Base-by-base conservation (phyloP, 169 alveolate species). In the Cryptosporidium parvum region DNA sequence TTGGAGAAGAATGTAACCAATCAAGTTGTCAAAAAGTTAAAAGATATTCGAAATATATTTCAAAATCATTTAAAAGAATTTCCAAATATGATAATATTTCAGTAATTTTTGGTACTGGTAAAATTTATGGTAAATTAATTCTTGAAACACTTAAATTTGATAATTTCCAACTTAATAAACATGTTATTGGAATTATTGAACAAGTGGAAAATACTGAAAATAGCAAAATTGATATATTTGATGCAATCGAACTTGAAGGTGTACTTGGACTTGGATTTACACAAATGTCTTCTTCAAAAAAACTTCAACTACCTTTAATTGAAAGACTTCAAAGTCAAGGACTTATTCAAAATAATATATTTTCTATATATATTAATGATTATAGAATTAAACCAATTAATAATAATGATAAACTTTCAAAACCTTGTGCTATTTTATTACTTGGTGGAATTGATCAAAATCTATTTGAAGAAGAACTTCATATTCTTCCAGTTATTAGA, bases 191-290 rank as follows among this genome's bases (percentile, higher is more conserved):
- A 3, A 91, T 95, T 7, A 95, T 95, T 56, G 97, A 94, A 58
- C 85, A 93, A 31, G 97, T 65, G 33, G 45, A 48, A 51, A 70
- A 85, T 69, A 65, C 86, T 58, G 84, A 85, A 23, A 73, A 59
- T 73, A 91, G 89, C n/a, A 80, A 72, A 51, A 58, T 91, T 23
- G 84, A 85, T 37, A 67, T 73, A n/a, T 69, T 92, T 75, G 94
- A 95, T 93, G 86, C 93, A 6, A 95, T 95, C 23, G 85, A 94
- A 18, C 95, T 95, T 91, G 97, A 95, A 75, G 97, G 97, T 0
- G 95, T 95, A 21, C 96, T 95, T 1, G 97, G 97, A 0, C 75
- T 95, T 12, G 97, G 96, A 1, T 95, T 95, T 51, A 95, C 97
- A 31, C 96, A 93, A 42, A 95, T 95, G 97, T 86, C 96, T 14